Conservation (phyloP, 805 yeast species). For the Yamadazyma nakazawae region DNA sequence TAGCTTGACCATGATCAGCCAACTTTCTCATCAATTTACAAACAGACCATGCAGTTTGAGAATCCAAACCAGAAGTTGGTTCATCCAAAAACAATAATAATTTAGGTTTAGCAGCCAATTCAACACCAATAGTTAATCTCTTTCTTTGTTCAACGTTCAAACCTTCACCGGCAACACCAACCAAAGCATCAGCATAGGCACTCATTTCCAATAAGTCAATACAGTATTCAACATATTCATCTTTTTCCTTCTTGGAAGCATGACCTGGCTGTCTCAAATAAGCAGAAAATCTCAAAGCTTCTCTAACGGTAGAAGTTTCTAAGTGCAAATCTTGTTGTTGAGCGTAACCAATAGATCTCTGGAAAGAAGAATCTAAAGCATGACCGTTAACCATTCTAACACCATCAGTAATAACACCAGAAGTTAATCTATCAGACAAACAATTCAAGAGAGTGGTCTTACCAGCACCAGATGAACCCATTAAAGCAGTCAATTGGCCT, state of each 20-base stretch:
- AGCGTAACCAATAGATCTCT: slow-evolving; percentile 74
- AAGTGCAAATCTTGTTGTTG: slow-evolving; percentile 79
- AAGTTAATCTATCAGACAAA: slow-evolving; percentile 53
- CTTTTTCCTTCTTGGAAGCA: slow-evolving; percentile 55
- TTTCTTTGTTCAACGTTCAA: slow-evolving; percentile 41
- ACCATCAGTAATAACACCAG: slow-evolving; percentile 43
- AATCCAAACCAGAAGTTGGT: slow-evolving; percentile 62
- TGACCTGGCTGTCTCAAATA: slow-evolving; percentile 61
- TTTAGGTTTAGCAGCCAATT: slow-evolving; percentile 39
- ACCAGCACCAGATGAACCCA: slow-evolving; percentile 89
- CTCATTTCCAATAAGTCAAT: slow-evolving; percentile 66
- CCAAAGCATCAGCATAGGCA: slow-evolving; percentile 68
- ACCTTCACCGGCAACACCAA: slow-evolving; percentile 71
- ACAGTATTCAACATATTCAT: slow-evolving; percentile 64
- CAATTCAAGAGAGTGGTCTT: slow-evolving; percentile 74
- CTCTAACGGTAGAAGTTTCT: slow-evolving; percentile 67
- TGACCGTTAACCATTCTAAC: slow-evolving; percentile 61
- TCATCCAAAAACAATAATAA: slow-evolving; percentile 54
- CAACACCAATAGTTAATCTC: slow-evolving; percentile 41
- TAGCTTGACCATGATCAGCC: slow-evolving; percentile 61
- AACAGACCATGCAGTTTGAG: slow-evolving; percentile 57
- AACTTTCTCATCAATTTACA: slow-evolving; percentile 46
- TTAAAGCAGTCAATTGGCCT: slow-evolving; percentile 76
- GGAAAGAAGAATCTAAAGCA: slow-evolving; percentile 61
- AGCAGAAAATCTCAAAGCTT: slow-evolving; percentile 69